These are phyloP conservation scores for Pythium aquatile DNA, from an alignment of 352 stramenopile genomes.

Conservation along the genomic window DNA sequence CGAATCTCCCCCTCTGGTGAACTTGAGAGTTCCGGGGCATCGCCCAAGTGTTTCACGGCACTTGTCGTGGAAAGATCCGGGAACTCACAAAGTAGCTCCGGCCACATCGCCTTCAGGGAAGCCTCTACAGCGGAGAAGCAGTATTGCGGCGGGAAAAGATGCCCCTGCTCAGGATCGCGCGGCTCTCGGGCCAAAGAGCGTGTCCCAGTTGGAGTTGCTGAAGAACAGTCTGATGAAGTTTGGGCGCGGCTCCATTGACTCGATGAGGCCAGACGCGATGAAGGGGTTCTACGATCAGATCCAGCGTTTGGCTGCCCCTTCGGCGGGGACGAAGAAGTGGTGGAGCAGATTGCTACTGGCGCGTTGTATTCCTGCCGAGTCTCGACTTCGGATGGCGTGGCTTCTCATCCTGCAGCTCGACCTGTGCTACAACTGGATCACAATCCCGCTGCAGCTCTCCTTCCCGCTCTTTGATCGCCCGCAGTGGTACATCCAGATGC, in stretches of 20 bases:
- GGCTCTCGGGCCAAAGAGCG: not conserved
- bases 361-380: conserved; percentile 41
- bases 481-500: conserved; percentile 30
- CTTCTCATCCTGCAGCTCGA: conserved; percentile 38
- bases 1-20: not conserved
- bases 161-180: not conserved
- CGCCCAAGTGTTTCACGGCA: conserved; percentile 8
- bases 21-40: not conserved
- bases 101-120: not conserved
- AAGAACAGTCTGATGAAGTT: conserved; percentile 18
- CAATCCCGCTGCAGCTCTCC: conserved; percentile 45
- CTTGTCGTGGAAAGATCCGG: conserved; percentile 9
- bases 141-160: not conserved
- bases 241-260: conserved; percentile 19
- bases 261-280: conserved; percentile 38
- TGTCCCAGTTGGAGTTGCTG: conserved; percentile 18
- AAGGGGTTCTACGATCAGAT: conserved; percentile 58
- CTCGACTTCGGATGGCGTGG: conserved; percentile 43
- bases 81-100: conserved; percentile 9
- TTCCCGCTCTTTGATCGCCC: conserved; percentile 38
- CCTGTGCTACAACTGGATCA: conserved; percentile 56
- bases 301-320: conserved; percentile 25
- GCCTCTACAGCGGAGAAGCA: not conserved
- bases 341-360: conserved; percentile 37
- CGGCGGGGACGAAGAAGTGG: conserved; percentile 24